Evolutionary conservation across 768 basidiomycete species (phyloP), one percentile per base, ranked within the genome.

Genomic region (Cubamyces lactineus): DNA sequence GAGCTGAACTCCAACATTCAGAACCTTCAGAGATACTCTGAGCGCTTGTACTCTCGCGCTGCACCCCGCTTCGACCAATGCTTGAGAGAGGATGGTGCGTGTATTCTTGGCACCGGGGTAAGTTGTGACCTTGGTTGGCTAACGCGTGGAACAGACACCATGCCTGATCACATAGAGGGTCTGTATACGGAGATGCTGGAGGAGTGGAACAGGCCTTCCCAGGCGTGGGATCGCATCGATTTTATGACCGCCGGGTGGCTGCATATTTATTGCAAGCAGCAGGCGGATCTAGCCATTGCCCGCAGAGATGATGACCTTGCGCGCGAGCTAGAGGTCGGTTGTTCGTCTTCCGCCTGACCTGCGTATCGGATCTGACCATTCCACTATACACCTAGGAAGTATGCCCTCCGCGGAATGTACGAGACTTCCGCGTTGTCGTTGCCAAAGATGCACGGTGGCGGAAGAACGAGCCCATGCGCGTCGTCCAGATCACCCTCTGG

Each of bases 401-500:
- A 30, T 94, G 87, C 68, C 94, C 94, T 3, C 80, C 86, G 2
- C 85, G 95, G 6, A 76, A 91, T 23, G 86, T 94, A 13, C 84
- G 87, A 43, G 85, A 80, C 53, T 94, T 96, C 75, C 80, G 92
- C 45, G 84, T 96, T 5, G 70, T 94, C 16, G 77, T 86, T 15
- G 80, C 88, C 16, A 77, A 83, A 65, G 95, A 91, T 69, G 82
- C 84, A 17, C 78, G 79, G 39, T 87, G 85, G 26, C 66, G 70
- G 0, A 79, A 81, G 62, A 77, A 81, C 53, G 79, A 81, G 0
- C 76, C 83, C 8, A 77, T 82, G 61, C 82, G 92, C 52, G 79
- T 75, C 1, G 94, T 87, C 0, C 90, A 92, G 70, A 66, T 98
- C 56, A 95, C 89, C 0, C 82, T 96, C 3, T 95, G 92, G 92